These are phyloP conservation scores for Chlorokybus atmophyticus DNA, from an alignment of 139 green algal genomes.

Conservation along the genomic window DNA sequence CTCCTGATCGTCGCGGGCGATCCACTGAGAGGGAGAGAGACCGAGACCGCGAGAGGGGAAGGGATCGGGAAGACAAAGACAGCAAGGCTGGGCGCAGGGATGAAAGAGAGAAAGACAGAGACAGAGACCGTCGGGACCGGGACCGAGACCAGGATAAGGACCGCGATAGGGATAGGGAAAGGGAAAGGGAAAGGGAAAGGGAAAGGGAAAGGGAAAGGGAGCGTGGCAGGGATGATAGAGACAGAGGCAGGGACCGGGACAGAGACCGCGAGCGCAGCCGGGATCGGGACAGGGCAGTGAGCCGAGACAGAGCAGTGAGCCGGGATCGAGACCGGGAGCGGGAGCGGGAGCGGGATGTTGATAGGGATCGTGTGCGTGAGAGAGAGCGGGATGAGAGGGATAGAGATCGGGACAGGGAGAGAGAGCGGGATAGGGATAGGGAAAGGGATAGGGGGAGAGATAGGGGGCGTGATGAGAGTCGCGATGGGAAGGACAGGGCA, in stretches of 20 bases:
- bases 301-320: not conserved
- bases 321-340: not conserved
- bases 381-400: constrained; percentile 5
- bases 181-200: not conserved
- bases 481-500: constrained; percentile 5
- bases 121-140: too few species aligned
- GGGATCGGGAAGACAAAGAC: not conserved
- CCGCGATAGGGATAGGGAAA: not conserved
- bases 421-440: constrained; percentile 1
- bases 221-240: not conserved
- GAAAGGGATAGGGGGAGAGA: constrained; percentile 14
- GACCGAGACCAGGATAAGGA: not conserved
- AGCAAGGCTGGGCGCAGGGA: not conserved
- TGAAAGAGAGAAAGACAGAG: not conserved
- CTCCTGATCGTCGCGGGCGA: too few species aligned
- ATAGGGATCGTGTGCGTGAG: not conserved
- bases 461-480: not conserved
- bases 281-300: not conserved
- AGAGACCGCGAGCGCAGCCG: not conserved
- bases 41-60: not conserved
- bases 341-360: constrained; percentile 8
- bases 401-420: constrained; percentile 1
- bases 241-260: constrained; percentile 3
- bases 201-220: not conserved
- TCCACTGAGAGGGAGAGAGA: not conserved